phyloP scores from a whole-genome alignment of 768 basidiomycete genomes.

The Pholiota conissans region DNA sequence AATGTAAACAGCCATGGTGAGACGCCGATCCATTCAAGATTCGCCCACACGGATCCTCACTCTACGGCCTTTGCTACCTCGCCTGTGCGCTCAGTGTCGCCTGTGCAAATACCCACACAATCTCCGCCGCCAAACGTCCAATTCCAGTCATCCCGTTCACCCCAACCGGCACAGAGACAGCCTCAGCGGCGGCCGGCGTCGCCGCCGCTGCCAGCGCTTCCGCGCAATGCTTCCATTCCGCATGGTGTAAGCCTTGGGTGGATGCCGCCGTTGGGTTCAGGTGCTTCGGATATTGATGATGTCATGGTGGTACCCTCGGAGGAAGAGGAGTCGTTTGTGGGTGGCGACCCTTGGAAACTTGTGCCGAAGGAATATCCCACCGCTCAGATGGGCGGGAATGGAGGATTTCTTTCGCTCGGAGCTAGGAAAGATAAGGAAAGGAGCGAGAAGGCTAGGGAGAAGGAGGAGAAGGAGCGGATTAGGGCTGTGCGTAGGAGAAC shows the following conservation, averaged over 20 bases:
- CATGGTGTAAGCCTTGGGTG: not conserved
- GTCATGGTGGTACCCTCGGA: constrained; percentile 37
- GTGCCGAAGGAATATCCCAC: constrained; percentile 24
- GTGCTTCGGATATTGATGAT: constrained; percentile 44
- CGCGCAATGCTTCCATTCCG: not conserved
- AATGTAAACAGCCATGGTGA: not conserved
- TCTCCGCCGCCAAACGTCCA: not conserved
- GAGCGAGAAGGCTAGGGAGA: constrained; percentile 17
- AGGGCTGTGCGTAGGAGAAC: constrained; percentile 57
- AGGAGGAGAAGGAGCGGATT: constrained; percentile 32
- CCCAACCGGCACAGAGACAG: not conserved
- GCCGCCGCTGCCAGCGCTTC: not conserved
- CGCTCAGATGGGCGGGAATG: not conserved
- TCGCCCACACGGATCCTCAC: not conserved
- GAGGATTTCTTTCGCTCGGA: constrained; percentile 21
- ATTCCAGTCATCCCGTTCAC: not conserved
- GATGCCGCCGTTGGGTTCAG: constrained; percentile 12
- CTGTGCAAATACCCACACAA: not conserved
- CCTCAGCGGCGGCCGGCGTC: not conserved
- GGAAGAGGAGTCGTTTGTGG: constrained; percentile 44
- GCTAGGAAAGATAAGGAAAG: constrained; percentile 13
- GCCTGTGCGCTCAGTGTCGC: not conserved
- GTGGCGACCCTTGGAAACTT: constrained; percentile 54
- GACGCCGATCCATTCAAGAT: not conserved
- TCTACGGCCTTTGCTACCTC: constrained; percentile 1